Percentiles rank a stretch among this genome's conserved stretches.
Conservation (phyloP, 1,284 basidiomycete genomes). For the Moniliophthora roreri region DNA sequence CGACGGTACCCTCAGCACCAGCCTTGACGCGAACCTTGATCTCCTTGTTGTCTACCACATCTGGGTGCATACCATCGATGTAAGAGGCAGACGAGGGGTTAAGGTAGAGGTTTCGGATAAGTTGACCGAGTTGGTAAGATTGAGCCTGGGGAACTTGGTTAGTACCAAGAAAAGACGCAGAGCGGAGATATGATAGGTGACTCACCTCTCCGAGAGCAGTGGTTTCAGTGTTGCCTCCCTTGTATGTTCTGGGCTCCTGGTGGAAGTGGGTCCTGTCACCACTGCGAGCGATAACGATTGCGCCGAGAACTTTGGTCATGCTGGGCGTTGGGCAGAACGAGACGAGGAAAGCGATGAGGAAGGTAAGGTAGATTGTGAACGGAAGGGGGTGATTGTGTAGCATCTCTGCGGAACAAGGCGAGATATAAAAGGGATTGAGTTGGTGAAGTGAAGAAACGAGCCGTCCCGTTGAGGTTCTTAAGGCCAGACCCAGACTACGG, state of each 20-base stretch:
- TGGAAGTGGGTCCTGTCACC: constrained; percentile 75
- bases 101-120: constrained; percentile 73
- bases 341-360: constrained; percentile 16
- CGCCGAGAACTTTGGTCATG: constrained; percentile 75
- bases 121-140: constrained; percentile 68
- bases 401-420: background rate
- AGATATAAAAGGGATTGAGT: background rate
- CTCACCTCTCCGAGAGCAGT: constrained; percentile 82
- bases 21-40: constrained; percentile 78
- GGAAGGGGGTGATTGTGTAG: background rate
- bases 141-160: constrained; percentile 47
- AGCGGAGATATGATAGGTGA: too few species aligned
- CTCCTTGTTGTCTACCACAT: constrained; percentile 70
- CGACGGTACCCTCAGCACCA: constrained; percentile 80
- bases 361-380: background rate
- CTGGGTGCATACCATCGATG: constrained; percentile 64
- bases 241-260: constrained; percentile 73
- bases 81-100: constrained; percentile 59
- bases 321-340: constrained; percentile 20
- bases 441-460: background rate
- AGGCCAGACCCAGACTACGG: constrained; percentile 1
- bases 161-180: too few species aligned
- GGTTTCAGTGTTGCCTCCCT: constrained; percentile 69
- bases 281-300: constrained; percentile 81
- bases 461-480: background rate